These are phyloP conservation scores for Panaeolus cyanescens DNA, from an alignment of 768 basidiomycete genomes.

Conservation along the genomic window DNA sequence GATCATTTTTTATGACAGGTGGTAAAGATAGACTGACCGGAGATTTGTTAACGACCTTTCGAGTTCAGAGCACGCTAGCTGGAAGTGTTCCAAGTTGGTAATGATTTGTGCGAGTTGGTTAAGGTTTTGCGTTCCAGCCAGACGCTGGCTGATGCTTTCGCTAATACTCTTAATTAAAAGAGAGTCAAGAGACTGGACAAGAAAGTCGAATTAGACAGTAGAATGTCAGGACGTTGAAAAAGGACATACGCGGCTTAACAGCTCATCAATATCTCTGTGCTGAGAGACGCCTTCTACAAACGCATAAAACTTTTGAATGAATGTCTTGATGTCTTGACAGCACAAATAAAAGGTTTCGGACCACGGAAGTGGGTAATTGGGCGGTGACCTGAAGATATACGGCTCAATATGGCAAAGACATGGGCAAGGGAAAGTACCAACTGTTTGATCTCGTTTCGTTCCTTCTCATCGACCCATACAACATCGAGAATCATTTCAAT, in stretches of 20 bases:
- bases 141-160: slow-evolving; percentile 72
- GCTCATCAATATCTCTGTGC: slow-evolving; percentile 88
- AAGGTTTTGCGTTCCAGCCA: slow-evolving; percentile 74
- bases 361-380: slow-evolving; percentile 86
- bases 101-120: slow-evolving; percentile 93
- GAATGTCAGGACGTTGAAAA: background rate
- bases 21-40: slow-evolving; percentile 46
- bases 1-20: background rate
- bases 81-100: slow-evolving; percentile 91
- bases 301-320: slow-evolving; percentile 94
- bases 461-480: slow-evolving; percentile 79
- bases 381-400: slow-evolving; percentile 44
- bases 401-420: background rate
- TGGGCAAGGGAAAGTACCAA: slow-evolving; percentile 26
- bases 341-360: slow-evolving; percentile 95
- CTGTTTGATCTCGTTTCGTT: slow-evolving; percentile 61
- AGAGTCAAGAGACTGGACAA: slow-evolving; percentile 76
- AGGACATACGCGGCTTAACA: slow-evolving; percentile 75
- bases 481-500: slow-evolving; percentile 73
- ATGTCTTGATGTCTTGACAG: slow-evolving; percentile 88
- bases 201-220: slow-evolving; percentile 5
- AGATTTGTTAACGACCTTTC: slow-evolving; percentile 83
- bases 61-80: slow-evolving; percentile 80
- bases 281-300: slow-evolving; percentile 95
- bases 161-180: slow-evolving; percentile 78